Base-by-base conservation (phyloP, 345 rosid species). In the Cardamine chenopodiifolia region DNA sequence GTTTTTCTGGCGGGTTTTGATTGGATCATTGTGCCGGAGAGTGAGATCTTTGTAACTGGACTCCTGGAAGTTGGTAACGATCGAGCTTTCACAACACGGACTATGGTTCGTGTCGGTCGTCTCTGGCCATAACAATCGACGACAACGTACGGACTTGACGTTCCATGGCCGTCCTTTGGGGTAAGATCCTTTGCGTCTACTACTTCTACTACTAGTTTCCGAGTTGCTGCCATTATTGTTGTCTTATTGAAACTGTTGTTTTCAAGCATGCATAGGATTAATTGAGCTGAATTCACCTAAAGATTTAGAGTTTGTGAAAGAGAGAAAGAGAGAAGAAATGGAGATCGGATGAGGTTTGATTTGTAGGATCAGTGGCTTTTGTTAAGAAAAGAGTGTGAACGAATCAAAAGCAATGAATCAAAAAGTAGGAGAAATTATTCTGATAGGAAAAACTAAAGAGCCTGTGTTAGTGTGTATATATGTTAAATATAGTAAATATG, bases 161-260 rank as follows among this genome's bases (percentile, higher is more conserved):
- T 78, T 14, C 98, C 98, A 0, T 88, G 96, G 8, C 98, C 98
- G 32, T 91, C 98, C 47, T 86, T 91, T 0, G 97, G 97, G 8
- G 72, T 57, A 6, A 93, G 84, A 39, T 83, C 84, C 7, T 81
- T 78, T 8, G 97, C 98, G 49, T 89, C 97, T 8, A 84, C 85
- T n/a, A 93, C 91, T 77, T 93, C 97, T 40, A 93, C 97, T 0
- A 91, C 76, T 9, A 91, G 85, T 57, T 86, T 93, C 62, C 79
- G 85, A 14, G 81, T 49, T 14, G 85, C 78, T 89, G 84, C 84
- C 71, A 78, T 58, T 70, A 6, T 14, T 68, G 20, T 35, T 48
- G 25, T 54, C 49, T 25, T 72, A 31, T 7, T 57, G 71, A 65
- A 63, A 28, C 55, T 54, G 32, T 58, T 65, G 68, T 49, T 77